Percentiles rank a stretch among this genome's conserved stretches.
Conservation (phyloP, 2,329 filamentous ascomycete species). For the Trichophaea hybrida region DNA sequence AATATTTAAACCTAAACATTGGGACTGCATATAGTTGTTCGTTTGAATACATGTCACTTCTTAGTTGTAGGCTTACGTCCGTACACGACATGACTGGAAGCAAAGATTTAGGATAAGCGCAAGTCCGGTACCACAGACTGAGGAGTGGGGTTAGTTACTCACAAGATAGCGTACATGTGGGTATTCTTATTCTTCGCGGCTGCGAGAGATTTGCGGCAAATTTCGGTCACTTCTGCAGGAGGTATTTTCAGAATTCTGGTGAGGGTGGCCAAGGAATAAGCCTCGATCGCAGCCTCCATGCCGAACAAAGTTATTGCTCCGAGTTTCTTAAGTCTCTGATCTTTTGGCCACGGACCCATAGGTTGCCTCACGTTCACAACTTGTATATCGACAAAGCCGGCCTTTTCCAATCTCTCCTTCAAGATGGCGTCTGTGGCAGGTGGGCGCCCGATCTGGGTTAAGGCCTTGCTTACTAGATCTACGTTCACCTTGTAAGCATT, state of each 20-base stretch:
- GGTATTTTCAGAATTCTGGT: constrained; percentile 26
- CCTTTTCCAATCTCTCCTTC: neutral
- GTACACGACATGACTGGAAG: too few relatives aligned
- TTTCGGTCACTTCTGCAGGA: constrained; percentile 22
- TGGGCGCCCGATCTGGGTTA: neutral
- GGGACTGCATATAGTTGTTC: too few relatives aligned
- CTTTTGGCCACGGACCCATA: constrained; percentile 30
- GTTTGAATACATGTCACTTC: too few relatives aligned
- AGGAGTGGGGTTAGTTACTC: too few relatives aligned
- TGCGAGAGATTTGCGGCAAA: constrained; percentile 4
- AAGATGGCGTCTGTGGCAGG: neutral
- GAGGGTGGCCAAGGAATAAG: constrained; percentile 26
- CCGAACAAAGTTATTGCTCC: constrained; percentile 14
- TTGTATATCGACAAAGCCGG: neutral
- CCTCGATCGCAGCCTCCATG: constrained; percentile 24
- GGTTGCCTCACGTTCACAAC: neutral
- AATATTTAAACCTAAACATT: too few relatives aligned
- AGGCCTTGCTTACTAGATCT: neutral
- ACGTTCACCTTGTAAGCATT: neutral
- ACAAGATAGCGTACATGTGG: constrained; percentile 2
- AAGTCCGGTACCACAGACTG: too few relatives aligned
- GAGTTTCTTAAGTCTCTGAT: constrained; percentile 27
- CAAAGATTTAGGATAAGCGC: too few relatives aligned
- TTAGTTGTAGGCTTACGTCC: too few relatives aligned
- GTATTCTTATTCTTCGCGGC: constrained; percentile 12